Evolutionary conservation across 768 basidiomycete species (phyloP).

Genomic region (Pleurotus giganteus): DNA sequence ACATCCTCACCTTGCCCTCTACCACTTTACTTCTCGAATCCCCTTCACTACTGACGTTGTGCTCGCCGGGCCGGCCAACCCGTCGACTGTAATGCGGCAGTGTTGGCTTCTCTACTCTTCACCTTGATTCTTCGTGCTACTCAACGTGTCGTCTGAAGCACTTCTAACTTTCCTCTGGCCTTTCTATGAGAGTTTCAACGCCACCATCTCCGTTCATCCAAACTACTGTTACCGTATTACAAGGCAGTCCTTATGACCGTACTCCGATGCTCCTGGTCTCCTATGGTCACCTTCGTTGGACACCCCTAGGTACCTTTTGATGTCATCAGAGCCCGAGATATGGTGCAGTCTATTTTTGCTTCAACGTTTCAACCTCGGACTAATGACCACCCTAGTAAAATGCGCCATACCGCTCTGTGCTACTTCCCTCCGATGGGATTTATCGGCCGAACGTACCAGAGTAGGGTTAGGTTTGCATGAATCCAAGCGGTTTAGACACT

Average conservation of each 20-base stretch:
- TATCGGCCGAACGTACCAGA: too few relatives aligned
- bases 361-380: neutral
- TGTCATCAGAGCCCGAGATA: neutral
- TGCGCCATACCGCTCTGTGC: neutral
- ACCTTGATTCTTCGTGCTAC: neutral
- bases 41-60: neutral
- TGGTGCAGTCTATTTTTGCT: neutral
- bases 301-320: neutral
- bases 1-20: neutral
- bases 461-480: too few relatives aligned
- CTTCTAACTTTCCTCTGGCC: neutral
- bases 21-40: neutral
- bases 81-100: neutral
- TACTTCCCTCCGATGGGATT: too few relatives aligned
- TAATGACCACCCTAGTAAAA: too few relatives aligned
- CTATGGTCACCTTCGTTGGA: neutral
- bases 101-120: neutral
- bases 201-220: too few relatives aligned
- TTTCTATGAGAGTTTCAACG: neutral
- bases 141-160: neutral
- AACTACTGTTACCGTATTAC: neutral
- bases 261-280: neutral
- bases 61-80: neutral
- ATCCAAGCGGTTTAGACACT: too few relatives aligned
- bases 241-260: neutral